Base-by-base conservation (phyloP, 2,329 filamentous ascomycete genomes). In the Trichophyton verrucosum region DNA sequence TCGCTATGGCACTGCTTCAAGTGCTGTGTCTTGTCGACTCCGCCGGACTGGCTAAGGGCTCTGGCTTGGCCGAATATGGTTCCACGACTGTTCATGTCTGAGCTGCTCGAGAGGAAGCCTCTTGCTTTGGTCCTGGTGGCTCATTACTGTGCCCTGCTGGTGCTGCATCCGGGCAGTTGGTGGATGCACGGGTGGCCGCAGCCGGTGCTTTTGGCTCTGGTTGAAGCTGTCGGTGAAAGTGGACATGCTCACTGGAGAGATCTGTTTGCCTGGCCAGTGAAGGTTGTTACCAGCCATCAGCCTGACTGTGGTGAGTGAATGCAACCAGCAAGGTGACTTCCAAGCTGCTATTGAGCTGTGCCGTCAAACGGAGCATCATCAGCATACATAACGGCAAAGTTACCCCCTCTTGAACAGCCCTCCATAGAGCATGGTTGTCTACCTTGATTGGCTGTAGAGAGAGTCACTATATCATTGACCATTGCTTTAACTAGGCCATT, bases 121-220 rank as follows among this genome's bases (percentile, higher is more conserved):
- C 80, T 84, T 5, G 83, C 84, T 1, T 76, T 87, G 24, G 80
- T 81, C 36, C 82, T 86, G 33, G 76, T 86, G 1, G 84, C 84
- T 7, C 84, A 82, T 69, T 87, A 86, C 70, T 86, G 86, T 66
- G 84, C 82, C 27, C 73, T 86, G 42, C 75, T 86, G 46, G 82
- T 82, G 66, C 78, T 77, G 30, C 76, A 85, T 64, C 81, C 85
- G 64, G 71, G 76, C 17, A 74, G 84, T 17, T 88, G 86, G 86
- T 88, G 86, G 85, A 71, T 87, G 3, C 77, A 82, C 47, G 84
- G 84, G 30, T 83, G 86, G 64, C 80, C 84, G n/a, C 80, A 82
- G n/a, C 80, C 83, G 62, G 84, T 87, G 67, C 82, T 88, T 22
- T 80, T 53, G 15, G 58, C 60, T 5, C 49, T 68, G 4, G 15